Evolutionary conservation across 2,329 filamentous ascomycete genomes (phyloP).

Genomic region (Claviceps spartinae): DNA sequence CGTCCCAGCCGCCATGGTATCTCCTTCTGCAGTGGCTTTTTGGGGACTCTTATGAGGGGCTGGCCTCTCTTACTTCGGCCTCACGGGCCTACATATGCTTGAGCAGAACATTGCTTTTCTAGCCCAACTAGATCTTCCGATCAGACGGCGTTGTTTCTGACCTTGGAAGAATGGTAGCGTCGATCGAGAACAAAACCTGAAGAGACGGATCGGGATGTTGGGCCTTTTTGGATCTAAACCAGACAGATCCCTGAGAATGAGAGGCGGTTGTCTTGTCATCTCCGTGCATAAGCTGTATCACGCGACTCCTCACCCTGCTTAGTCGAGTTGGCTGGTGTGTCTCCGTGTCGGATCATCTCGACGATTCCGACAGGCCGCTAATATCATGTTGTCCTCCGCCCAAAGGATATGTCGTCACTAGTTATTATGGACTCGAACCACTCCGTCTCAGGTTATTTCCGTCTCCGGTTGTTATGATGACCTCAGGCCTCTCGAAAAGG

Average conservation of each 20-base stretch:
- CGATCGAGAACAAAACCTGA: slow-evolving; percentile 1
- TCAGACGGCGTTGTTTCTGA: slow-evolving; percentile 5
- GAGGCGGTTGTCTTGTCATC: slow-evolving; percentile 7
- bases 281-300: slow-evolving; percentile 9
- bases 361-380: not conserved
- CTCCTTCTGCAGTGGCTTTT: slow-evolving; percentile 2
- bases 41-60: not conserved
- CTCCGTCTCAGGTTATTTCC: not conserved
- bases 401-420: not conserved
- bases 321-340: not conserved
- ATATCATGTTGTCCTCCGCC: not conserved
- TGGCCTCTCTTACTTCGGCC: not conserved
- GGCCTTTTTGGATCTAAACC: not conserved
- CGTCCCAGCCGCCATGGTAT: not conserved
- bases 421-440: not conserved
- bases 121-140: slow-evolving; percentile 1
- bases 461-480: not conserved
- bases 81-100: not conserved
- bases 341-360: not conserved
- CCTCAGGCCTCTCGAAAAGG: not conserved
- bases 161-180: slow-evolving; percentile 3
- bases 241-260: slow-evolving; percentile 9
- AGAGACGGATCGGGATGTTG: slow-evolving; percentile 1
- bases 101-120: slow-evolving; percentile 7
- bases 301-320: slow-evolving; percentile 4